These are phyloP conservation scores for Suhomyces emberorum DNA, from an alignment of 805 yeast species.

Conservation along the genomic window DNA sequence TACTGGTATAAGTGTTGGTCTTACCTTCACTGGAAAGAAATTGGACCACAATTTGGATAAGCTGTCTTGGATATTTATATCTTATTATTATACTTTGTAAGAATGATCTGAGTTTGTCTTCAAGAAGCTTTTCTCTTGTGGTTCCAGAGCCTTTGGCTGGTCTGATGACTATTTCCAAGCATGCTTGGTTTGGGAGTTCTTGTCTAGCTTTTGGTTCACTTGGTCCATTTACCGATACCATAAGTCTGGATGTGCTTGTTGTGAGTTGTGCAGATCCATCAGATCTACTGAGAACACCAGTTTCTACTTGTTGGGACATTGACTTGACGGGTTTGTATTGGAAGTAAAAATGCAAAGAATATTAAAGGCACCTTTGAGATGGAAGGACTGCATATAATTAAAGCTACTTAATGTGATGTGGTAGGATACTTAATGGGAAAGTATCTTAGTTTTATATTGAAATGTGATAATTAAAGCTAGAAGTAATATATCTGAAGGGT, in stretches of 20 bases:
- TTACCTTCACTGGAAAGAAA: conserved; percentile 30
- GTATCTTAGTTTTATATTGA: no score
- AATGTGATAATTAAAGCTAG: no score
- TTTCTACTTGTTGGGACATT: conserved; percentile 11
- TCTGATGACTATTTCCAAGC: conserved; percentile 72
- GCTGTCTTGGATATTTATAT: conserved; percentile 72
- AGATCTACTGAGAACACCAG: conserved; percentile 49
- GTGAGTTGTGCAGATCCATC: conserved; percentile 76
- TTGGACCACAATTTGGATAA: conserved; percentile 42
- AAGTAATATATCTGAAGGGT: no score
- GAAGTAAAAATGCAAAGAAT: no score
- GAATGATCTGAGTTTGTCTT: conserved; percentile 63
- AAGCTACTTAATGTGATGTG: no score
- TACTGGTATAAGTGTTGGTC: conserved; percentile 27
- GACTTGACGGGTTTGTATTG: no score
- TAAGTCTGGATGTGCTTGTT: conserved; percentile 51
- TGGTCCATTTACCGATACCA: conserved; percentile 87
- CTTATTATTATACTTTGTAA: conserved; percentile 59
- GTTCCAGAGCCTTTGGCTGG: conserved; percentile 76
- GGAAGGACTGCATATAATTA: no score
- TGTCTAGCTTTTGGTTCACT: conserved; percentile 79
- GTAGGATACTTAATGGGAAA: no score
- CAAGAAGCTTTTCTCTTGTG: conserved; percentile 73
- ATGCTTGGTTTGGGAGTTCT: conserved; percentile 76
- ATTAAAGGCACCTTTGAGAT: no score